These are phyloP conservation scores for Sordariomycetes sp. DNA, from an alignment of 2,329 filamentous ascomycete species.

Conservation along the genomic window DNA sequence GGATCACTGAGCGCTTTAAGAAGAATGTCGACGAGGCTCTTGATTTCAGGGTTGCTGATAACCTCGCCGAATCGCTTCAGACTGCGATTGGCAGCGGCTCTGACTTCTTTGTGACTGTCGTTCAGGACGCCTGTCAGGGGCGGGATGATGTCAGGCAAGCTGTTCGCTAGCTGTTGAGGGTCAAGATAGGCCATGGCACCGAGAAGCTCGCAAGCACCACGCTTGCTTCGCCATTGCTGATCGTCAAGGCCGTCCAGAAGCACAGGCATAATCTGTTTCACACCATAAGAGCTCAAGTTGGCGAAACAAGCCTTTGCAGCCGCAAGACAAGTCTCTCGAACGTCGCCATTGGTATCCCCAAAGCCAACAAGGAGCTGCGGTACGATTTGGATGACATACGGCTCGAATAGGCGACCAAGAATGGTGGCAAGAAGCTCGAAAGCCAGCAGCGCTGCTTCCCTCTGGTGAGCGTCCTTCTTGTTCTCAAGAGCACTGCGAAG, in stretches of 20 bases:
- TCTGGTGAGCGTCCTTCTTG: conserved; percentile 83
- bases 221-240: conserved; percentile 95
- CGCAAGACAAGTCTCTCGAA: conserved; percentile 86
- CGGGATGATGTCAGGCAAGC: conserved; percentile 92
- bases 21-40: conserved; percentile 80
- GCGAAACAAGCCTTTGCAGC: conserved; percentile 92
- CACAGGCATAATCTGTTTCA: conserved; percentile 88
- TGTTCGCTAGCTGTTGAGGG: conserved; percentile 85
- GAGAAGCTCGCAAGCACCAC: conserved; percentile 90
- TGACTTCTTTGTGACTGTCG: conserved; percentile 96
- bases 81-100: conserved; percentile 84
- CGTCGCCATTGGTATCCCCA: conserved; percentile 78
- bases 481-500: conserved; percentile 82
- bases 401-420: conserved; percentile 84
- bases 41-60: conserved; percentile 95
- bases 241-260: conserved; percentile 89
- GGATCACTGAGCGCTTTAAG: conserved; percentile 96
- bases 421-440: conserved; percentile 86
- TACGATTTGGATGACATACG: conserved; percentile 92
- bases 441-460: conserved; percentile 80
- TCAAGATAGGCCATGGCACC: conserved; percentile 98
- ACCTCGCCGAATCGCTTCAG: conserved; percentile 97
- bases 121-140: conserved; percentile 90
- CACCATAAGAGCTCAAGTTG: conserved; percentile 87
- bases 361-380: conserved; percentile 85